These are phyloP conservation scores for Alternaria angustiovoidea DNA, from an alignment of 2,329 filamentous ascomycete species.

Conservation along the genomic window DNA sequence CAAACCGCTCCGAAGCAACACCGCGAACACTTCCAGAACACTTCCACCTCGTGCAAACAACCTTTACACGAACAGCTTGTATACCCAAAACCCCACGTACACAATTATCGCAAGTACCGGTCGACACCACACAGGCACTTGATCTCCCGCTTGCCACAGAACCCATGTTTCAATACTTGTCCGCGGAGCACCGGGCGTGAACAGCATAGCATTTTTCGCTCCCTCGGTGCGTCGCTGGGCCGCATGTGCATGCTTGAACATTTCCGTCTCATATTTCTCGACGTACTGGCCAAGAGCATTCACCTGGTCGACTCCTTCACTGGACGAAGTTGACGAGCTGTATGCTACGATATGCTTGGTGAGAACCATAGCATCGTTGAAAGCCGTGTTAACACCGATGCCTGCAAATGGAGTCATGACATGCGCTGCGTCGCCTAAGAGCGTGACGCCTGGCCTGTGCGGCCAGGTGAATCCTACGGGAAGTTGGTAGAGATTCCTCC, in stretches of 20 bases:
- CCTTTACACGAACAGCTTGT: neutral
- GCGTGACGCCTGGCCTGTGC: constrained; percentile 48
- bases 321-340: constrained; percentile 5
- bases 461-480: constrained; percentile 51
- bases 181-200: constrained; percentile 57
- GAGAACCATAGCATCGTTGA: constrained; percentile 49
- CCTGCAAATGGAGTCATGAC: constrained; percentile 51
- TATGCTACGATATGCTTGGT: constrained; percentile 44
- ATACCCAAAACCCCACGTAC: constrained; percentile 20
- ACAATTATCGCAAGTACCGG: constrained; percentile 21
- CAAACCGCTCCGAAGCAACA: neutral
- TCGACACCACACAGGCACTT: constrained; percentile 26
- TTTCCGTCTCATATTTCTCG: constrained; percentile 46
- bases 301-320: neutral
- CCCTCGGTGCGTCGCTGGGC: constrained; percentile 54
- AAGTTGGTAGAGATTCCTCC: constrained; percentile 50
- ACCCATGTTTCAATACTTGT: constrained; percentile 53
- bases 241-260: constrained; percentile 48
- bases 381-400: constrained; percentile 51
- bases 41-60: neutral
- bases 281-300: constrained; percentile 38
- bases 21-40: neutral
- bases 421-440: constrained; percentile 55
- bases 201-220: constrained; percentile 58
- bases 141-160: constrained; percentile 23